Evolutionary conservation across 306 rosid species (phyloP).

Genomic region (Mimosa pudica): DNA sequence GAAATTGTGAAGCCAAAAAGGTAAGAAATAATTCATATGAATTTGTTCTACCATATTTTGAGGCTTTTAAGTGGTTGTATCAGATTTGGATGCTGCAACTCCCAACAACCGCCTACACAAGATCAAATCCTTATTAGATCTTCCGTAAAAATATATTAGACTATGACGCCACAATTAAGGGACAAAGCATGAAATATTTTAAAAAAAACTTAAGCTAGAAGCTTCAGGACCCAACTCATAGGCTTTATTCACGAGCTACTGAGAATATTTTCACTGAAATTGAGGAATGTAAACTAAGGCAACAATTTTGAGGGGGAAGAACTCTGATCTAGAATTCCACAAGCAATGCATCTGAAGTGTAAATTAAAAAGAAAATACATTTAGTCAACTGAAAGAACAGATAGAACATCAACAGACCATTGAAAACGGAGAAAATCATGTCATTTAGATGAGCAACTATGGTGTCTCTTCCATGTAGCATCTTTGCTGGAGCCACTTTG

Average conservation of each 20-base stretch:
- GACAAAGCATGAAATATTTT: background rate
- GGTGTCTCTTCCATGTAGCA: slow-evolving; percentile 79
- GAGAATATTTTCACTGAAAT: background rate
- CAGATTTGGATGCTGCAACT: too few relatives aligned
- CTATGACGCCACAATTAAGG: too few relatives aligned
- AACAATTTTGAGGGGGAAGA: background rate
- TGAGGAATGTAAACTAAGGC: background rate
- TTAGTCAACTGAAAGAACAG: slow-evolving; percentile 21
- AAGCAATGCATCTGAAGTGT: background rate
- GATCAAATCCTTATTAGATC: too few relatives aligned
- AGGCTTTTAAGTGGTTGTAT: too few relatives aligned
- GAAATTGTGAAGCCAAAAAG: too few relatives aligned
- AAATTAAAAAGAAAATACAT: slow-evolving; percentile 5
- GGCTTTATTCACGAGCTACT: background rate
- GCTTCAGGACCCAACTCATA: background rate
- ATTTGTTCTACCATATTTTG: too few relatives aligned
- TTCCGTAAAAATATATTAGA: too few relatives aligned
- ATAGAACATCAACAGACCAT: slow-evolving; percentile 58
- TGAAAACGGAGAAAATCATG: slow-evolving; percentile 58
- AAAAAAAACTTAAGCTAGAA: background rate
- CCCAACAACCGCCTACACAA: too few relatives aligned
- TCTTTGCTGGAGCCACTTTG: slow-evolving; percentile 68
- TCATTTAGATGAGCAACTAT: slow-evolving; percentile 71
- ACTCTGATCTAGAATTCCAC: background rate
- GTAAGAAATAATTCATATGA: too few relatives aligned